These are phyloP conservation scores for Paramecium primaurelia DNA, from an alignment of 73 alveolate genomes.

Conservation along the genomic window DNA sequence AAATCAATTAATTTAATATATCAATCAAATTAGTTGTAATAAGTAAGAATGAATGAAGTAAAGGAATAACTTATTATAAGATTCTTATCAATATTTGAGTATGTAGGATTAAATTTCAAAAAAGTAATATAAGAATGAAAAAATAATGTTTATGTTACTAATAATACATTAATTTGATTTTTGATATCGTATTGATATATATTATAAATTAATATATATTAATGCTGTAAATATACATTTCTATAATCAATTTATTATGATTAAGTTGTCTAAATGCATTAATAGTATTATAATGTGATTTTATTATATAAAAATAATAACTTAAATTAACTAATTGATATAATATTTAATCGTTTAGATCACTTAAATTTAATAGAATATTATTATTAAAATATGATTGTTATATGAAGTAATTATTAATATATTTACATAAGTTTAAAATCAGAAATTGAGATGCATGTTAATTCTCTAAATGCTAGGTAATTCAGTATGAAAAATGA, in stretches of 20 bases:
- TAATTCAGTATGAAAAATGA: slow-evolving; percentile 80
- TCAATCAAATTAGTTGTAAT: not conserved
- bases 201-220: too few relatives aligned
- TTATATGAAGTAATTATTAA: too few relatives aligned
- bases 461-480: slow-evolving; percentile 82
- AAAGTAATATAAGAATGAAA: not conserved
- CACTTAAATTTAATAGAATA: too few relatives aligned
- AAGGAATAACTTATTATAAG: not conserved
- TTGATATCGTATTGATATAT: too few relatives aligned
- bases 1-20: not conserved
- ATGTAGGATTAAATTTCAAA: not conserved
- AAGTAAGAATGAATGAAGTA: slow-evolving; percentile 7
- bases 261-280: too few relatives aligned
- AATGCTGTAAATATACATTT: too few relatives aligned
- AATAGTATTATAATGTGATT: too few relatives aligned
- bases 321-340: too few relatives aligned
- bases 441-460: slow-evolving; percentile 77
- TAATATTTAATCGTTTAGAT: too few relatives aligned
- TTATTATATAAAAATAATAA: too few relatives aligned
- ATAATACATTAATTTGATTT: not conserved
- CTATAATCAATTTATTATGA: too few relatives aligned
- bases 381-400: too few relatives aligned
- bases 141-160: not conserved
- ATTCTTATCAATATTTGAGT: not conserved
- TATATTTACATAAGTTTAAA: slow-evolving; percentile 69